A percentile compares a stretch with the other conserved stretches of the same genome.
These are phyloP conservation scores for Parathielavia appendiculata DNA, from an alignment of 495 filamentous ascomycete species.

Conservation along the genomic window DNA sequence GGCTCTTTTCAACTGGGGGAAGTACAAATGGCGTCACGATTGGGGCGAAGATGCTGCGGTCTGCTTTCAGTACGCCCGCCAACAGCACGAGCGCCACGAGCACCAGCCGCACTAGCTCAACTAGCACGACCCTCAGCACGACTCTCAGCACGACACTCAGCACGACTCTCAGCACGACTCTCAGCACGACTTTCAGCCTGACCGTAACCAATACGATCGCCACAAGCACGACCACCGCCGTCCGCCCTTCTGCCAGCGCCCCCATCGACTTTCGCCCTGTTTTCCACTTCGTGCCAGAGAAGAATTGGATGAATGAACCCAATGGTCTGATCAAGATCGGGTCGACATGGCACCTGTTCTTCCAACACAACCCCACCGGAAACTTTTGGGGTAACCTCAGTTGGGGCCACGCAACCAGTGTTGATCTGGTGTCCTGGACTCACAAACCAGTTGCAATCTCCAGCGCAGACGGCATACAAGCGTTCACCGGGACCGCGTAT, in stretches of 20 bases:
- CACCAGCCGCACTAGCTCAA: background rate
- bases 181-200: no score
- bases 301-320: conserved; percentile 7
- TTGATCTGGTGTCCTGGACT: conserved; percentile 3
- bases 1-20: conserved; percentile 2
- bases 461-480: conserved; percentile 1
- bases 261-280: conserved; percentile 6
- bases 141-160: background rate
- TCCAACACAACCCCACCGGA: conserved; percentile 1
- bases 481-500: conserved; percentile 6
- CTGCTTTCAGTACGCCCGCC: background rate
- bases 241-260: background rate
- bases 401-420: conserved; percentile 4
- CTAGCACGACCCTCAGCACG: background rate
- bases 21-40: conserved; percentile 1
- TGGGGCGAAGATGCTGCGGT: conserved; percentile 1
- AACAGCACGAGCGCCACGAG: background rate
- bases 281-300: conserved; percentile 5
- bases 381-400: conserved; percentile 3
- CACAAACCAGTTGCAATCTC: conserved; percentile 4
- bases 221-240: background rate
- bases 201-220: no score
- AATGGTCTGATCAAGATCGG: conserved; percentile 3
- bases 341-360: conserved; percentile 3
- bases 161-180: background rate